A percentile compares a stretch with the other conserved stretches of the same genome.
phyloP scores from a whole-genome alignment of 805 yeast species.

The Schizosaccharomyces lindneri region DNA sequence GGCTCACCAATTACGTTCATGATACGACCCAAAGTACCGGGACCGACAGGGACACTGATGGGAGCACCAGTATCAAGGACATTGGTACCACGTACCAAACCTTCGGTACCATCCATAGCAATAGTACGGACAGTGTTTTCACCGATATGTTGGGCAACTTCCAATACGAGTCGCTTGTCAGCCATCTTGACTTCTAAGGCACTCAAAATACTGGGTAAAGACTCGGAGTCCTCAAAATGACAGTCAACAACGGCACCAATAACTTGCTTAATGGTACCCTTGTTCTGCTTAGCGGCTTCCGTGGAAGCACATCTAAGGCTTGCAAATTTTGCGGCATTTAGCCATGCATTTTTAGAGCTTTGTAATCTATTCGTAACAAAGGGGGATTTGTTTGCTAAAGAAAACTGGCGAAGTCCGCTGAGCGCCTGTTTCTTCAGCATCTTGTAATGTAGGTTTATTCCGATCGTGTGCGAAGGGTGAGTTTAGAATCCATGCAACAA shows the following conservation, averaged over 20 bases:
- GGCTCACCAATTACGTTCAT: conserved; percentile 97
- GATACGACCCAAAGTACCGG: conserved; percentile 96
- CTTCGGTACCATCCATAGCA: conserved; percentile 99
- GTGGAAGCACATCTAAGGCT: background rate
- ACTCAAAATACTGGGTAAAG: conserved; percentile 37
- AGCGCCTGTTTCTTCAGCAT: background rate
- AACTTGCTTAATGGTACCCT: conserved; percentile 1
- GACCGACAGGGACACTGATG: conserved; percentile 96
- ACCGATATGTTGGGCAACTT: conserved; percentile 99
- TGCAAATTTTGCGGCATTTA: background rate
- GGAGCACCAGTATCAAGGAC: conserved; percentile 95
- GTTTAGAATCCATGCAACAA: background rate
- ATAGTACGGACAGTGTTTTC: conserved; percentile 99
- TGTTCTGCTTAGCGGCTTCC: background rate
- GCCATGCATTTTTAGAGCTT: background rate
- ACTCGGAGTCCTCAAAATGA: conserved; percentile 1
- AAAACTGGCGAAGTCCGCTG: background rate
- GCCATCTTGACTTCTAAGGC: conserved; percentile 73
- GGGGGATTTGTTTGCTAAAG: background rate
- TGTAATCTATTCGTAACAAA: background rate
- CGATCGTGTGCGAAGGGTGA: background rate
- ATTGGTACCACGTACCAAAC: conserved; percentile 89
- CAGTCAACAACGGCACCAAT: conserved; percentile 3
- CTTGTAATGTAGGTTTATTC: background rate
- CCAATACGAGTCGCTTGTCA: conserved; percentile 57